A percentile compares a stretch with the other conserved stretches of the same genome.
These are phyloP conservation scores for Danielia oregonensis DNA, from an alignment of 805 yeast genomes.

Conservation along the genomic window DNA sequence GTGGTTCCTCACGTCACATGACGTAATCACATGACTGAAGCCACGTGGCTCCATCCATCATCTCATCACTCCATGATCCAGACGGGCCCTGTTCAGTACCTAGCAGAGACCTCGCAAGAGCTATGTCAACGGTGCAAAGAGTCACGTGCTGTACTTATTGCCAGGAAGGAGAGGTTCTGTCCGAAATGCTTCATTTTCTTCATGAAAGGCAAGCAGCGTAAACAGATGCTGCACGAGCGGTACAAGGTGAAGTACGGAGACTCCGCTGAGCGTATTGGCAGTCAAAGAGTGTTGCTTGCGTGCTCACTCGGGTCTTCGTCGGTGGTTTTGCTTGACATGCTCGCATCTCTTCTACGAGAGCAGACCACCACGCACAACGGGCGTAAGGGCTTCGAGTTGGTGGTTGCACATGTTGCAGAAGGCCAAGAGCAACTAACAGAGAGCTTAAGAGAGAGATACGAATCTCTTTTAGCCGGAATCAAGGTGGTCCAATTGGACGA, in stretches of 20 bases:
- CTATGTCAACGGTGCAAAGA: slow-evolving; percentile 50
- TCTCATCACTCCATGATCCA: too few relatives aligned
- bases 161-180: slow-evolving; percentile 68
- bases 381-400: slow-evolving; percentile 60
- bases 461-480: slow-evolving; percentile 27
- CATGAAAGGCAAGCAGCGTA: slow-evolving; percentile 75
- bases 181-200: slow-evolving; percentile 65
- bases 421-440: slow-evolving; percentile 3
- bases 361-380: slow-evolving; percentile 64
- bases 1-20: too few relatives aligned
- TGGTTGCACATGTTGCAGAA: slow-evolving; percentile 49
- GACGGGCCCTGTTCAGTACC: slow-evolving; percentile 16
- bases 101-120: slow-evolving; percentile 3
- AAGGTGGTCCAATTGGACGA: slow-evolving; percentile 40
- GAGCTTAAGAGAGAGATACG: slow-evolving; percentile 17
- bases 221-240: slow-evolving; percentile 66
- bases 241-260: slow-evolving; percentile 67
- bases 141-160: slow-evolving; percentile 37
- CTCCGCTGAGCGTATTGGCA: slow-evolving; percentile 26
- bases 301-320: slow-evolving; percentile 69
- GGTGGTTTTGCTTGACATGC: slow-evolving; percentile 62
- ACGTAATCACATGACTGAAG: too few relatives aligned
- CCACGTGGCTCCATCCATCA: too few relatives aligned
- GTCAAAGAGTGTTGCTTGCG: slow-evolving; percentile 53
- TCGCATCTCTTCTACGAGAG: slow-evolving; percentile 56